Evolutionary conservation across 2,329 filamentous ascomycete species (phyloP), one percentile per base, ranked within the genome.

Genomic region (Hymenoscyphus repandus): DNA sequence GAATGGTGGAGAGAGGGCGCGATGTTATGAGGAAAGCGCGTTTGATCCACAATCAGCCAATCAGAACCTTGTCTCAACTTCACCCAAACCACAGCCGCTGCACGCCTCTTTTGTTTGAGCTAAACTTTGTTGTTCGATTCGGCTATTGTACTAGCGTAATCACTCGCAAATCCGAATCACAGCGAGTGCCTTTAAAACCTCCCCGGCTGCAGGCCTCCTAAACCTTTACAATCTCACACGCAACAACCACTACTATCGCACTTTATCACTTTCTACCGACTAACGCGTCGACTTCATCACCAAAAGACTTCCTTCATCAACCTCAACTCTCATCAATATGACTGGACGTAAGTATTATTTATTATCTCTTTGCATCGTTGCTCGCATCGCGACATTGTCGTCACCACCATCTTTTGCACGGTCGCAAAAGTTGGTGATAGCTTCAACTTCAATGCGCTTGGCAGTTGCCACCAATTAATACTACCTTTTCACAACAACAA

Each of bases 291-390:
- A 59, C 62, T 62, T 57, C 58, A 66, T 67, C 60, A 59, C 64
- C 67, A 65, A 66, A 62, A 62, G 59, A 54, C 64, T 59, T 60
- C 56, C 39, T 38, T 53, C 50, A 55, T 47, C 47, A 40, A 50
- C 49, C 47, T 52, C 55, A 51, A 51, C 59, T 56, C 67, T 60
- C 59, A 64, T 76, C 79, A 83, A 72, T 56, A 86, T 85, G 82
- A 85, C 82, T 83, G 82, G 82, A 82, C 82, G 82, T 85, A 79
- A 83, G 82, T 83, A 64, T 59, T 61, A 58, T 46, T 55, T 44
- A 36, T 58, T 44, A 49, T 53, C 45, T 43, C 32, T 39, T 46
- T 6, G 12, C 48, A 5, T 50, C 32, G 50, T 62, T 52, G 49
- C 42, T 31, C 34, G 49, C 18, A 52, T 56, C 42, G 12, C 31